Base-by-base conservation (phyloP, 2,329 filamentous ascomycete species). In the Geosmithia putterillii region DNA sequence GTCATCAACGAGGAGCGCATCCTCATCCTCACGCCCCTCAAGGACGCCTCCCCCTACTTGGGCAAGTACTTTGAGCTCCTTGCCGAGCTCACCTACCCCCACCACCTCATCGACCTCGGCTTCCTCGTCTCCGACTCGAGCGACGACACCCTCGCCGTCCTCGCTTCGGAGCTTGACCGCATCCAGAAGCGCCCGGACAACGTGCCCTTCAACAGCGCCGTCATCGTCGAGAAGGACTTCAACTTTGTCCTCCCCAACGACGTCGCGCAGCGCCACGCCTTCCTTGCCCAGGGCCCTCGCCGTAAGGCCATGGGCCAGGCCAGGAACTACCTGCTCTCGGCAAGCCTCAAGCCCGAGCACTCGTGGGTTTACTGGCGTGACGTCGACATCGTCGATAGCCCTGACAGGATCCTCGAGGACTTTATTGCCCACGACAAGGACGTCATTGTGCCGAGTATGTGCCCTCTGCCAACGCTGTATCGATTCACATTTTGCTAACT, bases 301-400 rank as follows among this genome's bases (percentile, higher is more conserved):
- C 80, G 92, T 51, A 96, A 90, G 66, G 79, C 83, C 32, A 89
- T 98, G 76, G 92, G 84, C 39, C 80, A 75, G 52, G 92, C 92
- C 22, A 79, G 92, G 53, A 98, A 98, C 62, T 98, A 94, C 62
- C 72, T 98, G 18, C 76, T 98, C 2, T 77, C 80, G 25, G 73
- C 86, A 0, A 83, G 92, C 3, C 60, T 98, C 54, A 94, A 94
- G 67, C 80, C 88, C 0, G 88, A 96, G 48, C 92, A 98, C 60
- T 90, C 88, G 8, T 98, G 92, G 92, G 89, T 96, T 8, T 96
- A 95, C 63, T 98, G 92, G 92, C 79, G 92, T 47, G 92, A 98
- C 60, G 89, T 95, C 41, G 92, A 98, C 62, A 95, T 98, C 53
- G 80, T 86, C 40, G 89, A 98, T 57, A 94, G 84, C 59, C 87